Evolutionary conservation across 108 stramenopile species (phyloP), one percentile per base, ranked within the genome.

Genomic region (Fistulifera solaris): DNA sequence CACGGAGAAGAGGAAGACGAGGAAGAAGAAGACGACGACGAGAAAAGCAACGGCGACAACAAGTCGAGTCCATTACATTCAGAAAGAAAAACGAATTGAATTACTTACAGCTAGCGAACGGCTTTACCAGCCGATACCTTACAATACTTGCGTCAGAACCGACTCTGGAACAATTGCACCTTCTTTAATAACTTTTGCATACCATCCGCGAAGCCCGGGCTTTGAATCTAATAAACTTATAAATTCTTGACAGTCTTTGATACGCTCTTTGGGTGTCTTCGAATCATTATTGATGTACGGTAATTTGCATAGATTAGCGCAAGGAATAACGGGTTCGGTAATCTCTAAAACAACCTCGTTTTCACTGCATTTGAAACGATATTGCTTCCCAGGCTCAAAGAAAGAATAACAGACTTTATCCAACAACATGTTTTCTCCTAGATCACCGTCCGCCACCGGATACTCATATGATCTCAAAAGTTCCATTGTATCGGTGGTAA

Each of bases 171-270:
- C 44, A 46, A 80, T 58, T 12, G 27, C 38, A 38, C 80, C 80
- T 4, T 62, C 69, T 41, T 42, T 12, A 19, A 77, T 27, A 10
- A 81, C 76, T 48, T 71, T 77, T 7, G 67, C 80, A 62, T 77
- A 81, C 80, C 80, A 81, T 2, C 80, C 80, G 47, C 80, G 58
- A 46, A 72, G 52, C 13, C 80, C 80, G 47, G 72, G 70, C 24
- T 51, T 61, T 19, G 66, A 40, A 21, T 56, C 67, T 41, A 81
- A 51, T 2, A 48, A 35, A 21, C 38, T 27, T 8, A 81, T 19
- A 38, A 81, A 72, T 14, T 56, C 40, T 44, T 72, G 40, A 48
- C 80, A 81, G 40, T 46, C n/a, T 43, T 35, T 52, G 16, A 81
- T 52, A n/a, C 80, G 62, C 1, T 77, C 65, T 41, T 41, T 68